Percentiles rank a stretch among this genome's conserved stretches.
Conservation (phyloP, 768 basidiomycete genomes). For the Lactifluus piperatus region DNA sequence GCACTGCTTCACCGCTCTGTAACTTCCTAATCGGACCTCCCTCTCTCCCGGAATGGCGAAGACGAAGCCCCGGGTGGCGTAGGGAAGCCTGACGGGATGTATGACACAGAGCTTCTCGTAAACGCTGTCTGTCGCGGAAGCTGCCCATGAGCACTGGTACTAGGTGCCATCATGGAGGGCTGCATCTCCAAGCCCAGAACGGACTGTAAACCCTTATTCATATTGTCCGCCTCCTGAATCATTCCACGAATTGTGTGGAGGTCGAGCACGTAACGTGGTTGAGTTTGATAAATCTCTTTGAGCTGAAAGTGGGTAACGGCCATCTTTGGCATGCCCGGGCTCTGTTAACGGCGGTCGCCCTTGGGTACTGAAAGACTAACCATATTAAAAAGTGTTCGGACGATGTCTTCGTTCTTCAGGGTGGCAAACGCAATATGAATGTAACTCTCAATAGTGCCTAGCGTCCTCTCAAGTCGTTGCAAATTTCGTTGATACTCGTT, state of each 20-base stretch:
- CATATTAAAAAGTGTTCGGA: constrained; percentile 1
- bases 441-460: constrained; percentile 3
- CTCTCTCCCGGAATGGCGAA: constrained; percentile 60
- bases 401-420: background rate
- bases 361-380: background rate
- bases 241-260: constrained; percentile 15
- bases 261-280: constrained; percentile 15
- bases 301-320: constrained; percentile 5
- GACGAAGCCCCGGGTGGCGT: constrained; percentile 25
- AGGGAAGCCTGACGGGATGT: background rate
- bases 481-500: constrained; percentile 5
- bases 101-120: background rate
- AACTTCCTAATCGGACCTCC: constrained; percentile 62
- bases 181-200: background rate
- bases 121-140: background rate
- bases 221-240: constrained; percentile 16
- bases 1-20: constrained; percentile 35
- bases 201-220: constrained; percentile 5
- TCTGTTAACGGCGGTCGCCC: background rate
- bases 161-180: background rate
- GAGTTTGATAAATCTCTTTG: constrained; percentile 3
- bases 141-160: background rate
- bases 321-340: background rate
- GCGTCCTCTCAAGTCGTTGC: constrained; percentile 6
- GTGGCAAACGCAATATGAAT: constrained; percentile 7